Conservation (phyloP, 169 alveolate species). For the Theileria parva region DNA sequence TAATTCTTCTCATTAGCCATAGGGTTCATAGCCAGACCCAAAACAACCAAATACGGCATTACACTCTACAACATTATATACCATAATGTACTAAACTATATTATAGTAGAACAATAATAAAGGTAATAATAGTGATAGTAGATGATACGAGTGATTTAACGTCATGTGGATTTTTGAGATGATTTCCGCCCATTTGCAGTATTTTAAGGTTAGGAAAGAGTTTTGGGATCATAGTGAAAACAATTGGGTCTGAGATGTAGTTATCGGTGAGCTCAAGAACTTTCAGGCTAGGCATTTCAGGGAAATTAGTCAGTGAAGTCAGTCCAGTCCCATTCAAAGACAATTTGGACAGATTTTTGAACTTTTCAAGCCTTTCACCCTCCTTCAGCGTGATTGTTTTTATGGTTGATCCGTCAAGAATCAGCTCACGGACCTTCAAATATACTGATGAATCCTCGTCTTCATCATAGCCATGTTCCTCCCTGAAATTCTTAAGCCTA, state of each 20-base stretch:
- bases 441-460: constrained; percentile 69
- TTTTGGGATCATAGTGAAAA: constrained; percentile 69
- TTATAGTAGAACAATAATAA: no score
- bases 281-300: constrained; percentile 78
- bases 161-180: constrained; percentile 78
- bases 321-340: constrained; percentile 88
- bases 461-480: constrained; percentile 67
- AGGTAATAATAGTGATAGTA: constrained; percentile 12
- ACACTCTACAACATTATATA: constrained; percentile 48
- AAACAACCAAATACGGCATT: constrained; percentile 71
- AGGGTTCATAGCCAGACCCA: constrained; percentile 88
- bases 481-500: constrained; percentile 63
- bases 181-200: constrained; percentile 87
- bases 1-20: constrained; percentile 79
- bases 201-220: constrained; percentile 82
- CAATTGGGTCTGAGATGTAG: constrained; percentile 80
- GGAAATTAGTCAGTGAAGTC: constrained; percentile 77
- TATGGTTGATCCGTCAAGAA: constrained; percentile 83
- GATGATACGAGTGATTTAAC: constrained; percentile 67
- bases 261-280: constrained; percentile 86
- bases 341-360: constrained; percentile 75
- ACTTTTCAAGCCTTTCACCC: constrained; percentile 75
- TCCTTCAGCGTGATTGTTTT: constrained; percentile 74
- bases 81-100: not conserved
- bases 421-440: constrained; percentile 74